These are phyloP conservation scores for Torrubiellomyces zombiae DNA, from an alignment of 2,329 filamentous ascomycete genomes.

Conservation along the genomic window DNA sequence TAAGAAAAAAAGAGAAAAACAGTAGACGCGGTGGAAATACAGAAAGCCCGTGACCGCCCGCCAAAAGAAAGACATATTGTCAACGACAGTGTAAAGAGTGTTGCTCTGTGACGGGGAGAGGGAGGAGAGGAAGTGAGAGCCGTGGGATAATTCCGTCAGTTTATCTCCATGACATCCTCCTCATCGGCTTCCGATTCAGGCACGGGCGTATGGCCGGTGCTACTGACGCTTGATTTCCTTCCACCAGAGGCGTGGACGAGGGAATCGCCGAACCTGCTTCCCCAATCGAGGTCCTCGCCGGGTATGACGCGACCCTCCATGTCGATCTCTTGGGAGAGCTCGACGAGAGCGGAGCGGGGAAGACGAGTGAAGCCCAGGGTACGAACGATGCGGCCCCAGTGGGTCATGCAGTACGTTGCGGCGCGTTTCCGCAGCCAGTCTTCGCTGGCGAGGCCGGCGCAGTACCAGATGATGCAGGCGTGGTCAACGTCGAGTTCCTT, in stretches of 20 bases:
- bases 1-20: no score
- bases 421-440: slow-evolving; percentile 86
- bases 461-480: slow-evolving; percentile 92
- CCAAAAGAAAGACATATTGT: no score
- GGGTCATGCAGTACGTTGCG: slow-evolving; percentile 73
- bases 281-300: slow-evolving; percentile 62
- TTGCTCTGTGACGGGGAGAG: no score
- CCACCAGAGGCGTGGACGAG: slow-evolving; percentile 18
- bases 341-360: slow-evolving; percentile 64
- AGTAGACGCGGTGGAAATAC: no score
- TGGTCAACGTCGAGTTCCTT: slow-evolving; percentile 89
- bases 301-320: slow-evolving; percentile 81
- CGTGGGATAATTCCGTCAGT: slow-evolving; percentile 10
- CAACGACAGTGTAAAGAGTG: no score
- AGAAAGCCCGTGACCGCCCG: no score
- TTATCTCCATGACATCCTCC: slow-evolving; percentile 47
- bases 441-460: slow-evolving; percentile 75
- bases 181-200: slow-evolving; percentile 42
- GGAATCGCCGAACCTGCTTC: slow-evolving; percentile 27
- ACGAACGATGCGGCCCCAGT: slow-evolving; percentile 89
- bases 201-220: slow-evolving; percentile 39
- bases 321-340: slow-evolving; percentile 85
- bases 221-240: slow-evolving; percentile 44
- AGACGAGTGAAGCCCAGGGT: slow-evolving; percentile 74
- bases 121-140: no score